Conservation (phyloP, 2,329 filamentous ascomycete species). For the Dactylellina drechsleri region DNA sequence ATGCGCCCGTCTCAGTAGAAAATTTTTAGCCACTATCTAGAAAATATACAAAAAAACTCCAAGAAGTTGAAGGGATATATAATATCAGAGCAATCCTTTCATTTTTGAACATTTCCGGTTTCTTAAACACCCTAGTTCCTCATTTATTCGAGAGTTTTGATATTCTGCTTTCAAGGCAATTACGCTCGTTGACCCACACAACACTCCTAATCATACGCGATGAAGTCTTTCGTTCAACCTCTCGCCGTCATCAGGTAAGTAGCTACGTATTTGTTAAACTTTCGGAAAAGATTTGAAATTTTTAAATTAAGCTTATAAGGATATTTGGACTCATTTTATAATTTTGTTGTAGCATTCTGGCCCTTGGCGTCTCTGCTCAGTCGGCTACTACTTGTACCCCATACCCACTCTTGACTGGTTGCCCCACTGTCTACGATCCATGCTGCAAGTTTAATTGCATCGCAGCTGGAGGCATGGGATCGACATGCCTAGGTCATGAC, state of each 20-base stretch:
- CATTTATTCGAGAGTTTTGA: no score
- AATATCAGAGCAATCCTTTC: no score
- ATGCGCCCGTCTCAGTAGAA: constrained; percentile 9
- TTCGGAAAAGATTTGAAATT: background rate
- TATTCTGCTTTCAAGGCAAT: no score
- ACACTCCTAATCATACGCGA: background rate
- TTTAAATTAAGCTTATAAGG: background rate
- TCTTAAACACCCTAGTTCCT: no score
- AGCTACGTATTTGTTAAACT: background rate
- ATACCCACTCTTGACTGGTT: constrained; percentile 17
- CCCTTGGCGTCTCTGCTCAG: constrained; percentile 11
- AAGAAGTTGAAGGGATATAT: background rate
- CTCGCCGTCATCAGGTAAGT: constrained; percentile 14
- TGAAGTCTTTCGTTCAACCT: constrained; percentile 23
- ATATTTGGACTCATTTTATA: background rate
- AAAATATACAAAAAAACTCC: background rate
- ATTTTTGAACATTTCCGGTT: no score
- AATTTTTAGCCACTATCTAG: no score
- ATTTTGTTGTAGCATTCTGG: constrained; percentile 8
- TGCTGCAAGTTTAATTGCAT: constrained; percentile 41
- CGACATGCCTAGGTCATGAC: constrained; percentile 18
- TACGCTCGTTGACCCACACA: background rate
- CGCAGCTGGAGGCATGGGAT: constrained; percentile 21
- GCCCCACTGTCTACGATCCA: constrained; percentile 26
- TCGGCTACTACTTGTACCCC: constrained; percentile 18